Base-by-base conservation (phyloP, 768 basidiomycete species). In the Mycena filopes region DNA sequence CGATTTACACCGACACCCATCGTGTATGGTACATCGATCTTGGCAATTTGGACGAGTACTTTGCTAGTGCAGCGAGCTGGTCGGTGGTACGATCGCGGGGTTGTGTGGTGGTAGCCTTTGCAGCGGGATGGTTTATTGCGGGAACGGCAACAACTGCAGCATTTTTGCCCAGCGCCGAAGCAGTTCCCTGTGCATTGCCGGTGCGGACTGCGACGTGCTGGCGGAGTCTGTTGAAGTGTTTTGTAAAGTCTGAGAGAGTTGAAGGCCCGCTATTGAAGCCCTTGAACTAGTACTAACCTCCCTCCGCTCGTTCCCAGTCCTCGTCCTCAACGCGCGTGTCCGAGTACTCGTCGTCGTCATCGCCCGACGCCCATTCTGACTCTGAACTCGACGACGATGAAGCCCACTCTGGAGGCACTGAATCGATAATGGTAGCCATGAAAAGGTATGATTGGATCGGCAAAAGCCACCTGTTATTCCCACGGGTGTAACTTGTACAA, bases 191-290 rank as follows among this genome's bases (percentile, higher is more conserved):
- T 1, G 87, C 91, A 59, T 83, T 87, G 3, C 93, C 92, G 20
- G 87, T 87, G 40, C 89, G 89, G 7, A 95, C 91, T 23, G 92
- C 93, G 60, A 94, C 90, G 75, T 98, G 94, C 75, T 98, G 96
- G 53, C 92, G 83, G 31, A 99, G 83, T 25, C 98, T 91, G 79
- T 99, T 99, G 79, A 93, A 99, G 72, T 98, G 96, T 78, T 99
- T 99, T 36, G 98, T 99, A 72, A 99, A 98, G 80, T 99, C 98
- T 98, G 75, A 53, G 61, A 57, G 65, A 70, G 64, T 43, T 60
- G 57, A 18, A 68, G 41, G 31, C 11, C 38, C 18, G 48, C 38
- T 56, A 26, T 50, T 55, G 36, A n/a, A 60, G 51, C 36, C 12
- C 36, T 36, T 43, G 29, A 61, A 49, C 23, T 18, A n/a, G n/a